These are phyloP conservation scores for Tetraselmis chui DNA, from an alignment of 139 green algal genomes.

Conservation along the genomic window DNA sequence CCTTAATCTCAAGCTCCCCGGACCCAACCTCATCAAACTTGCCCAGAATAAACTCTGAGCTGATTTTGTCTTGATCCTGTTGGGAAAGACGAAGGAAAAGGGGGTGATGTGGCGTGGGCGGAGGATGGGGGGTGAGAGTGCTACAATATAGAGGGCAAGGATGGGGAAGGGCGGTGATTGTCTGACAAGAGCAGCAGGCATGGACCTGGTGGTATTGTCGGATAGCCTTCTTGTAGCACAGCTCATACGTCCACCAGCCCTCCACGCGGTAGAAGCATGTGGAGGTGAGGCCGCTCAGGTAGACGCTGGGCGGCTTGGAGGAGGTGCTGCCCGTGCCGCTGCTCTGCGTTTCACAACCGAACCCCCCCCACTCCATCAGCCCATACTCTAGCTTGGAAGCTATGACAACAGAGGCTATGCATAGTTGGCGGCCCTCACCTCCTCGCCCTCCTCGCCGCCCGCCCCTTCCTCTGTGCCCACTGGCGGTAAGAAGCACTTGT, in stretches of 20 bases:
- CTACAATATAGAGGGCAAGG: constrained; percentile 1
- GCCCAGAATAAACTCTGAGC: neutral
- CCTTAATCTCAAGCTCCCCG: neutral
- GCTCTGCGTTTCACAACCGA: neutral
- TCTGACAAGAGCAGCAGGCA: neutral
- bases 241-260: constrained; percentile 86
- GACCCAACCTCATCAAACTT: neutral
- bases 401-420: too few relatives aligned
- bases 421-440: neutral
- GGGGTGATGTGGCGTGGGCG: neutral
- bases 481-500: neutral
- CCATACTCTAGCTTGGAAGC: too few relatives aligned
- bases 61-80: neutral
- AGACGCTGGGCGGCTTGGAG: neutral
- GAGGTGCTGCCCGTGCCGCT: neutral
- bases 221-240: constrained; percentile 71
- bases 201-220: constrained; percentile 68
- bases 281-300: constrained; percentile 1
- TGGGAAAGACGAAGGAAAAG: neutral
- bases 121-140: too few relatives aligned
- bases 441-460: neutral
- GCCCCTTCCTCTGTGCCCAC: neutral
- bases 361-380: neutral
- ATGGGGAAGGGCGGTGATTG: constrained; percentile 12
- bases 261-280: constrained; percentile 61